Evolutionary conservation across 768 basidiomycete genomes (phyloP).

Genomic region (Hortiboletus flavorubellus): DNA sequence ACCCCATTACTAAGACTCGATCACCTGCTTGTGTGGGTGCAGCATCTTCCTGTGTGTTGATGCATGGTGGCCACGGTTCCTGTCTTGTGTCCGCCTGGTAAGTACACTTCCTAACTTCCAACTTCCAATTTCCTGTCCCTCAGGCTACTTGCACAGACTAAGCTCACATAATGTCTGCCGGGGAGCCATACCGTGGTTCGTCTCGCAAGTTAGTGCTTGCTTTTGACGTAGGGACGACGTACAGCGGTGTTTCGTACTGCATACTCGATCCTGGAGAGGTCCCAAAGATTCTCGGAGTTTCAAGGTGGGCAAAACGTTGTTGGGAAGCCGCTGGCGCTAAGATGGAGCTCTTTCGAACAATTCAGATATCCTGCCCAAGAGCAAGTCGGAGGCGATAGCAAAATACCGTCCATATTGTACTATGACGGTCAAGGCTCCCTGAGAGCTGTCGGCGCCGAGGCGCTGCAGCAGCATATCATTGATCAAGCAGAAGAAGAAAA

Average conservation of each 20-base stretch:
- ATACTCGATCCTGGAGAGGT: conserved; percentile 35
- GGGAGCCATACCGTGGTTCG: conserved; percentile 34
- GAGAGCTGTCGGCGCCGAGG: conserved; percentile 43
- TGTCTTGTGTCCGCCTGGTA: not conserved
- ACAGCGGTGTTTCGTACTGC: conserved; percentile 38
- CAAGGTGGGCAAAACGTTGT: conserved; percentile 18
- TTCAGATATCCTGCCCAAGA: conserved; percentile 46
- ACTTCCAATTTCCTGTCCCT: not conserved
- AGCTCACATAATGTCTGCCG: conserved; percentile 19
- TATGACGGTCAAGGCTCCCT: conserved; percentile 41
- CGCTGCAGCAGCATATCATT: not conserved
- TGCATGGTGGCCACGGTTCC: not conserved
- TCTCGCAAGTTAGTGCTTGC: conserved; percentile 42
- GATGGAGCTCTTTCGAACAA: too few relatives aligned
- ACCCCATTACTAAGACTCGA: not conserved
- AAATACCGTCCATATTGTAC: conserved; percentile 48
- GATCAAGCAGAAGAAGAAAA: conserved; percentile 2
- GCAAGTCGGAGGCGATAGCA: conserved; percentile 43
- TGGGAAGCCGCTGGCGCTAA: not conserved
- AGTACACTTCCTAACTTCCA: not conserved
- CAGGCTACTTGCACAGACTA: not conserved
- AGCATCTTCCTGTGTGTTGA: not conserved
- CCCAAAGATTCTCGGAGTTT: conserved; percentile 27
- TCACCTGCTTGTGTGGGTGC: not conserved
- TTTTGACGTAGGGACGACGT: conserved; percentile 45